Evolutionary conservation across 257 asterid species (phyloP).

Genomic region (Cruciata laevipes): DNA sequence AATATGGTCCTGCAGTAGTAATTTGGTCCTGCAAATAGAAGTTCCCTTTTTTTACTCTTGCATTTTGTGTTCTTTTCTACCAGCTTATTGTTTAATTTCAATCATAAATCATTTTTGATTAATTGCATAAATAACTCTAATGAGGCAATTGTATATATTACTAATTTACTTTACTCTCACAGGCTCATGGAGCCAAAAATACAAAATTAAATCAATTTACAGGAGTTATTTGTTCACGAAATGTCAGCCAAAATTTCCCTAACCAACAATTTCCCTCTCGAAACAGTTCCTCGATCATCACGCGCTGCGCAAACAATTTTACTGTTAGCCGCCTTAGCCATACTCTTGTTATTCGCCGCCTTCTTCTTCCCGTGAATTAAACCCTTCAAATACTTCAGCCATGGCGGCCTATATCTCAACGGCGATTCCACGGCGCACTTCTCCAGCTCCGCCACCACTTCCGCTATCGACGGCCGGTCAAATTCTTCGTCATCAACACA

Average conservation of each 20-base stretch:
- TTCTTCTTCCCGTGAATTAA: constrained; percentile 23
- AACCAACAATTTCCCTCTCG: constrained; percentile 37
- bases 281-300: constrained; percentile 7
- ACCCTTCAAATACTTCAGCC: constrained; percentile 27
- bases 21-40: too few relatives aligned
- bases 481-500: constrained; percentile 32
- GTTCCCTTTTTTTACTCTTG: too few relatives aligned
- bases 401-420: constrained; percentile 14
- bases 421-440: constrained; percentile 15
- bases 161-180: too few relatives aligned
- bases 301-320: constrained; percentile 10
- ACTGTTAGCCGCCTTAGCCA: not conserved
- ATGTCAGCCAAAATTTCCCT: constrained; percentile 64
- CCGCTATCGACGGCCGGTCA: constrained; percentile 46
- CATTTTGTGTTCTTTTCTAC: too few relatives aligned
- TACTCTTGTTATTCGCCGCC: constrained; percentile 5
- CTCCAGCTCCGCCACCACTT: constrained; percentile 36
- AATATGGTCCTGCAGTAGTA: too few relatives aligned
- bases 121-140: too few relatives aligned
- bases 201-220: not conserved
- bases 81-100: too few relatives aligned
- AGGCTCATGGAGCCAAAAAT: too few relatives aligned
- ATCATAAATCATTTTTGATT: too few relatives aligned
- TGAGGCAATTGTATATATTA: too few relatives aligned
- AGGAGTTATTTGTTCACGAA: constrained; percentile 25